These are phyloP conservation scores for Amorphotheca resinae DNA, from an alignment of 495 filamentous ascomycete species.

Conservation along the genomic window DNA sequence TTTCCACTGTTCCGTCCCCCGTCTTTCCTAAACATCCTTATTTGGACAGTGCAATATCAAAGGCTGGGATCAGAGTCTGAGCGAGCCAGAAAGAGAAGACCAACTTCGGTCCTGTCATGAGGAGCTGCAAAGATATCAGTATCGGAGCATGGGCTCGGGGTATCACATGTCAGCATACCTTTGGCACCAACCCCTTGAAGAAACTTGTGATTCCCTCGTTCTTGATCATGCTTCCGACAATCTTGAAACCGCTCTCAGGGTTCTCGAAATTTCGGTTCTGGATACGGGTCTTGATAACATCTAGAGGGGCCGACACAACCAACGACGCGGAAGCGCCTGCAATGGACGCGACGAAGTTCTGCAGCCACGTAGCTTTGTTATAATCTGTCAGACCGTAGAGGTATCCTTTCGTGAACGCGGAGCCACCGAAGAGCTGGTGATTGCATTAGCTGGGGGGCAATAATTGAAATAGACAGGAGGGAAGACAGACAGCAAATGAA, in stretches of 20 bases:
- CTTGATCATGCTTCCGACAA: slow-evolving; percentile 79
- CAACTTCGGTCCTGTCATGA: slow-evolving; percentile 97
- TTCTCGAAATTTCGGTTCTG: slow-evolving; percentile 99
- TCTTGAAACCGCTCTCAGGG: slow-evolving; percentile 85
- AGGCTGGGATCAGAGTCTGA: slow-evolving; percentile 71
- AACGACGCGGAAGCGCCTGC: slow-evolving; percentile 86
- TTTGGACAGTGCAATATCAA: slow-evolving; percentile 30
- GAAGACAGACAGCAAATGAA: slow-evolving; percentile 73
- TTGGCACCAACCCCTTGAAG: slow-evolving; percentile 96
- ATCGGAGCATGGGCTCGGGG: neutral
- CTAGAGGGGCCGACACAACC: slow-evolving; percentile 85
- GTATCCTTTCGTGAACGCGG: slow-evolving; percentile 96
- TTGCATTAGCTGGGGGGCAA: slow-evolving; percentile 2
- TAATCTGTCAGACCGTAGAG: slow-evolving; percentile 80
- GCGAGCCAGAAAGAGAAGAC: slow-evolving; percentile 99
- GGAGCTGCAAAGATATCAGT: slow-evolving; percentile 37
- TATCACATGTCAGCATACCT: slow-evolving; percentile 32
- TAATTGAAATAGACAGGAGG: neutral
- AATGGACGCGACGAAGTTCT: slow-evolving; percentile 97
- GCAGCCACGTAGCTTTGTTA: slow-evolving; percentile 83
- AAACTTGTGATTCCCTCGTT: slow-evolving; percentile 76
- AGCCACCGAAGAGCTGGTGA: slow-evolving; percentile 83
- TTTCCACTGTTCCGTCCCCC: neutral
- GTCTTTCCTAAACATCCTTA: slow-evolving; percentile 1
- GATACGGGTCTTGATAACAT: slow-evolving; percentile 98